phyloP scores from a whole-genome alignment of 441 rosid species.

The Mallotus japonicus region DNA sequence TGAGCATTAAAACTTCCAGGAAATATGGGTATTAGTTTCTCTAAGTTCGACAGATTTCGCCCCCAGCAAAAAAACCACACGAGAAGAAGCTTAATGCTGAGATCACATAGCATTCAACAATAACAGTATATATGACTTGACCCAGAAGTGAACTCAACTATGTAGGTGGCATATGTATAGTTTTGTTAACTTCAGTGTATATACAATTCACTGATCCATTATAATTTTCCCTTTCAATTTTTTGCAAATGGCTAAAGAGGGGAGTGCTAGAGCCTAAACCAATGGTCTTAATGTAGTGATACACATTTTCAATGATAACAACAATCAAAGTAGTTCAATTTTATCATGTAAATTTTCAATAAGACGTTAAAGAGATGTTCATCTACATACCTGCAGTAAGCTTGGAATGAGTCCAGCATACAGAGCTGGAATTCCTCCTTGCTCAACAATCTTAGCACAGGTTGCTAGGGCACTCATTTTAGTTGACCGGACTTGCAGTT shows the following conservation, averaged over 20 bases:
- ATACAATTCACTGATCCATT: background rate
- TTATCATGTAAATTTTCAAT: background rate
- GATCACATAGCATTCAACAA: background rate
- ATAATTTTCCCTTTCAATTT: background rate
- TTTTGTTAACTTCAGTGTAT: background rate
- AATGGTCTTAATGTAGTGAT: background rate
- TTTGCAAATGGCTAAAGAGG: background rate
- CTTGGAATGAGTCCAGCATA: conserved; percentile 78
- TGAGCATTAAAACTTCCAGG: background rate
- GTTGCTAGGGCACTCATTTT: conserved; percentile 61
- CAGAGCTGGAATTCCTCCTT: conserved; percentile 76
- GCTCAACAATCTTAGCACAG: conserved; percentile 50
- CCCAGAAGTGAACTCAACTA: background rate
- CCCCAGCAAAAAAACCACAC: background rate
- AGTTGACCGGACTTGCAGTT: conserved; percentile 56
- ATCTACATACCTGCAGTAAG: conserved; percentile 61
- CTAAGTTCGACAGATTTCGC: background rate
- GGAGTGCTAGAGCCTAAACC: background rate
- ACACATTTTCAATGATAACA: background rate
- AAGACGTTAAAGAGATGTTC: background rate
- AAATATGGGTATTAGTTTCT: background rate
- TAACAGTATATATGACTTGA: background rate
- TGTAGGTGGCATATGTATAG: background rate
- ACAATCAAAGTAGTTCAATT: background rate
- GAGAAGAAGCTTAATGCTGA: background rate